Conservation (phyloP, 495 filamentous ascomycete genomes). For the Penicilliopsis zonata region DNA sequence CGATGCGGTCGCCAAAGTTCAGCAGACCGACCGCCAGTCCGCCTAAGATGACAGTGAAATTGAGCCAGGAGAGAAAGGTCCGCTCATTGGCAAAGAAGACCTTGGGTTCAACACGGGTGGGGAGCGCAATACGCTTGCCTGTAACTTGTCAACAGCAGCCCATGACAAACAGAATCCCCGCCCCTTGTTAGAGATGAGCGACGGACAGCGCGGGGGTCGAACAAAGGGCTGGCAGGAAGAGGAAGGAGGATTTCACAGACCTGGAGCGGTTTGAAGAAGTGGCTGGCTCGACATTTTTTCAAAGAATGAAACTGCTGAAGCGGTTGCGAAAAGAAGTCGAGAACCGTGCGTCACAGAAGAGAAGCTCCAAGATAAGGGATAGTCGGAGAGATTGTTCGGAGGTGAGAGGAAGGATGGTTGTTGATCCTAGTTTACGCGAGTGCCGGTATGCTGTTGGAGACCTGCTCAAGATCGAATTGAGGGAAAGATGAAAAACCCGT, state of each 20-base stretch:
- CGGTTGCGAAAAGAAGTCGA: too few relatives aligned
- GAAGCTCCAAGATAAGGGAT: too few relatives aligned
- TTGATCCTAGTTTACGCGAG: too few relatives aligned
- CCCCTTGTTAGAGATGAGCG: too few relatives aligned
- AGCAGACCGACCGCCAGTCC: constrained; percentile 90
- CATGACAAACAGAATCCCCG: constrained; percentile 1
- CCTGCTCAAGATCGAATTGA: not conserved
- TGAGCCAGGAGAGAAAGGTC: constrained; percentile 97
- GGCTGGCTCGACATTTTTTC: constrained; percentile 86
- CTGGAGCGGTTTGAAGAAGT: constrained; percentile 78
- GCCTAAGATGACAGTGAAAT: constrained; percentile 96
- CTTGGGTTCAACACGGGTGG: constrained; percentile 95
- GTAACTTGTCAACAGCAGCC: constrained; percentile 1
- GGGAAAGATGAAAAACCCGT: constrained; percentile 1
- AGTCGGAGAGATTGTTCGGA: too few relatives aligned
- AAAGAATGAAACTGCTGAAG: too few relatives aligned
- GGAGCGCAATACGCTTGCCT: constrained; percentile 98
- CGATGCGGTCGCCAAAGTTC: constrained; percentile 92
- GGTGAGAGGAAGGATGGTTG: too few relatives aligned
- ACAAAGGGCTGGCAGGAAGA: constrained; percentile 1
- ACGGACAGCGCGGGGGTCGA: not conserved
- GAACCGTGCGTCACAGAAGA: too few relatives aligned
- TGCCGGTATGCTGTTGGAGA: too few relatives aligned
- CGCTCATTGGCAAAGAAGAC: constrained; percentile 99
- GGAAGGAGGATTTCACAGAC: constrained; percentile 12